Evolutionary conservation across 495 filamentous ascomycete species (phyloP).

Genomic region (Penicillium angulare): DNA sequence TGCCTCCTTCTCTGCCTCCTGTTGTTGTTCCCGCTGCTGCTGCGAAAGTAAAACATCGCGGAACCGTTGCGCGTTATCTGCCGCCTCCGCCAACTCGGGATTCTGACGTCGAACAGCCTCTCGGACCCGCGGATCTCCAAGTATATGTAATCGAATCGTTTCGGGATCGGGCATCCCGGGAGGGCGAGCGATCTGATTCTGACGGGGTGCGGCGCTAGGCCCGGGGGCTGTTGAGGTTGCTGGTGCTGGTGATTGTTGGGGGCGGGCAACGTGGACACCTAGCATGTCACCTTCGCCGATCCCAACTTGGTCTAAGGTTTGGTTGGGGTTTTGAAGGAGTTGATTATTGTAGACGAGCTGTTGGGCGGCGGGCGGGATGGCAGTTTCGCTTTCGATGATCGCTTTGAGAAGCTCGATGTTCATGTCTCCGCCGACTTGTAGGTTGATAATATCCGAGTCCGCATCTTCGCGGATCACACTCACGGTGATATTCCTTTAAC

Average conservation of each 20-base stretch:
- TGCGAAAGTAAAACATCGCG: constrained; percentile 63
- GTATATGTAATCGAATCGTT: constrained; percentile 74
- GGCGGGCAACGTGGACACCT: constrained; percentile 65
- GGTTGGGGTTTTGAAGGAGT: constrained; percentile 70
- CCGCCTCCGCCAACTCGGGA: constrained; percentile 71
- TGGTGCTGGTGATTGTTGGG: constrained; percentile 1
- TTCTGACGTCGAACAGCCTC: constrained; percentile 64
- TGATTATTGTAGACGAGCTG: constrained; percentile 85
- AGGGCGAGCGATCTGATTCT: constrained; percentile 28
- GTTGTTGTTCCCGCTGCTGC: constrained; percentile 64
- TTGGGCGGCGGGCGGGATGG: constrained; percentile 46
- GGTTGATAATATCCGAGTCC: constrained; percentile 77
- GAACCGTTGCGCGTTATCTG: constrained; percentile 79
- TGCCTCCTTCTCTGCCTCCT: constrained; percentile 71
- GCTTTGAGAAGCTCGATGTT: constrained; percentile 84
- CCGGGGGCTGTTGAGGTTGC: constrained; percentile 8
- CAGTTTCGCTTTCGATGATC: constrained; percentile 68
- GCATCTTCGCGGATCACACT: constrained; percentile 70
- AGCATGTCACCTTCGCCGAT: constrained; percentile 93
- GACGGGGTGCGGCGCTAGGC: constrained; percentile 34
- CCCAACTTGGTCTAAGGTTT: constrained; percentile 77
- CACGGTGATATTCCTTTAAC: constrained; percentile 76
- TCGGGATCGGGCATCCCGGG: constrained; percentile 66
- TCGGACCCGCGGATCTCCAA: constrained; percentile 73
- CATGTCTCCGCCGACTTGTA: constrained; percentile 82